These are phyloP conservation scores for Suzukiozyma palmioleophila DNA, from an alignment of 1,139 yeast species.

Conservation along the genomic window DNA sequence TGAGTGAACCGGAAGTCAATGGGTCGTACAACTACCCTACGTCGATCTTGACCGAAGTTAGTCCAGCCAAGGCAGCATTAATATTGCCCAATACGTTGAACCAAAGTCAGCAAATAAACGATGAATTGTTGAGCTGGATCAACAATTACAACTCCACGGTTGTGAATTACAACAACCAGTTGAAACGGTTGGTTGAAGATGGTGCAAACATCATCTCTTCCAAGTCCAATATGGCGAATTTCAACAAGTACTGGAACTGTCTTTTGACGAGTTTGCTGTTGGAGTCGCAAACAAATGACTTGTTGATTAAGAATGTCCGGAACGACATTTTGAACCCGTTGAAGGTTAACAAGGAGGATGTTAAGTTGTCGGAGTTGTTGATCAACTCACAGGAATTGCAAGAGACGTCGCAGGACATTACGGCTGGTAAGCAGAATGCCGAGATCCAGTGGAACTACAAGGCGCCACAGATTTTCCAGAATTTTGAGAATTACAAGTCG, in stretches of 20 bases:
- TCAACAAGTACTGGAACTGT: conserved; percentile 54
- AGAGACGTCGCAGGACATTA: conserved; percentile 27
- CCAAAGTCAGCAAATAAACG: conserved; percentile 18
- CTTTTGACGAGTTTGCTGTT: conserved; percentile 48
- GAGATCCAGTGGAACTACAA: conserved; percentile 65
- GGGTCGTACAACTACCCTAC: conserved; percentile 29
- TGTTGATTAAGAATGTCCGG: conserved; percentile 48
- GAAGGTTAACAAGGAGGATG: conserved; percentile 49
- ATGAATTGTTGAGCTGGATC: conserved; percentile 50
- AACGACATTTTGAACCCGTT: conserved; percentile 55
- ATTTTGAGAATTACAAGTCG: conserved; percentile 71
- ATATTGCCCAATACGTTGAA: conserved; percentile 34
- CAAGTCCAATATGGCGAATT: conserved; percentile 46
- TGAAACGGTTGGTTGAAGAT: conserved; percentile 43
- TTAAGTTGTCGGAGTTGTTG: conserved; percentile 40
- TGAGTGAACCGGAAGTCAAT: conserved; percentile 13
- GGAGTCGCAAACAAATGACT: conserved; percentile 51
- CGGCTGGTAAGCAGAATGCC: conserved; percentile 20
- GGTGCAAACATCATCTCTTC: conserved; percentile 29
- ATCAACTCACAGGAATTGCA: conserved; percentile 39
- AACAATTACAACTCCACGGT: conserved; percentile 47
- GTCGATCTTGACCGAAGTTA: conserved; percentile 38
- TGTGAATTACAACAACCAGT: conserved; percentile 46
- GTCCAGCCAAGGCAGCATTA: conserved; percentile 40
- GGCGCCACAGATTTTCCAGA: conserved; percentile 75